Evolutionary conservation across 116 monocot species (phyloP).

Genomic region (Trichopus zeylanicus): DNA sequence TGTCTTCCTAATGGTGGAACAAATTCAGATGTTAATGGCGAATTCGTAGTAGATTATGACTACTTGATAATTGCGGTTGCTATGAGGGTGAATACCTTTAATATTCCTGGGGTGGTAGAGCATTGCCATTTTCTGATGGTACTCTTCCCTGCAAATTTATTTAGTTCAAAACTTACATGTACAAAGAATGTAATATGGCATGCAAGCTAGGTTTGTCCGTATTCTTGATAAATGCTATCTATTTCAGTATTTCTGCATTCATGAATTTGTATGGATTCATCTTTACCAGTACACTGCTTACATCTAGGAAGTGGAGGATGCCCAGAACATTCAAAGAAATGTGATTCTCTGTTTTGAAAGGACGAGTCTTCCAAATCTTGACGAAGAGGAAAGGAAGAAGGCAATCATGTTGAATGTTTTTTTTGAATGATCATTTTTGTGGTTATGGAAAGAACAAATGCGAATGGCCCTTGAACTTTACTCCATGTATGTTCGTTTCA

Average conservation of each 20-base stretch:
- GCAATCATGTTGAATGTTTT: no score
- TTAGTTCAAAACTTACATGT: background rate
- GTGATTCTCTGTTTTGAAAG: constrained; percentile 58
- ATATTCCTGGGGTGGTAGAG: constrained; percentile 60
- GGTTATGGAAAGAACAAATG: constrained; percentile 48
- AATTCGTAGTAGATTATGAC: constrained; percentile 63
- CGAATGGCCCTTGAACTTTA: no score
- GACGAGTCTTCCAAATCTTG: constrained; percentile 37
- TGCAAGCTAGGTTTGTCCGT: background rate
- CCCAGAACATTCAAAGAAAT: constrained; percentile 41
- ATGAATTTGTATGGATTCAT: background rate
- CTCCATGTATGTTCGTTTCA: no score
- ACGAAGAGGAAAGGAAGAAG: constrained; percentile 39
- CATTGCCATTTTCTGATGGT: constrained; percentile 67
- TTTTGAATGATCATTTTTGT: constrained; percentile 68
- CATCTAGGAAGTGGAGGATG: constrained; percentile 60
- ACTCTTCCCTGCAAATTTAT: background rate
- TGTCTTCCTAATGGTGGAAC: constrained; percentile 39
- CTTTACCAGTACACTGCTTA: background rate
- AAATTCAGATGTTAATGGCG: constrained; percentile 37
- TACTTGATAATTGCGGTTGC: constrained; percentile 58
- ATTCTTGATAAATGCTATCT: background rate
- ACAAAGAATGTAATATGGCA: no score
- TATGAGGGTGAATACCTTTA: constrained; percentile 46
- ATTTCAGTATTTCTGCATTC: background rate